Evolutionary conservation across 2,329 filamentous ascomycete genomes (phyloP), one percentile per base, ranked within the genome.

Genomic region (Ilyonectria sp.): DNA sequence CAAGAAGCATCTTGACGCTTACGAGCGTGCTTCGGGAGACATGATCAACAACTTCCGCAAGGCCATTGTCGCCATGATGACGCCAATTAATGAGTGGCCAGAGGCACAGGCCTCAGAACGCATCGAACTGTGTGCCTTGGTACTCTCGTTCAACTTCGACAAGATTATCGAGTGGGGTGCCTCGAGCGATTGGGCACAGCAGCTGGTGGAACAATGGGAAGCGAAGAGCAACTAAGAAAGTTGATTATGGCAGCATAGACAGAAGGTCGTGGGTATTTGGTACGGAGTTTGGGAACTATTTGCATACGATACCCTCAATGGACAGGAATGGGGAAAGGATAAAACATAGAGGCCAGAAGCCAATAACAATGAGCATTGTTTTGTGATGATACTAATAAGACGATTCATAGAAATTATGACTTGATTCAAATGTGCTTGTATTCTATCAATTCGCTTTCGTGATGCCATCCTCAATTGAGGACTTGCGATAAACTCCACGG

Each of bases 1-100:
- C 21, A 50, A 58, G 44, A 50, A 21, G 53, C 35, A 52, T 7
- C 15, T 52, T 15, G 46, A 44, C 11, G 11, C 17, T 7, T 57
- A 58, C 35, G 31, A n/a, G 17, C 17, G 31, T 19, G 52, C 52
- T 10, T 26, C 26, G 17, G 21, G 17, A 10, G 17, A n/a, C 8
- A 52, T 15, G 33, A 37, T 63, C 10, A 13, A 26, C 29, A 2
- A 33, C 53, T 23, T 63, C 9, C 60, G 60, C 33, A 63, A 40
- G 44, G 33, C 50, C 4, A 26, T 63, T 26, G 6, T 63, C 13
- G 53, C 53, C 17, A 10, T 52, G 17, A 58, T 58, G 53, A 52
- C 46, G 17, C 53, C 60, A 21, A 11, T 21, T 6, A 13, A 13
- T 4, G 4, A 10, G 4, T 63, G 60, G 60, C 60, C 60, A 40